Base-by-base conservation (phyloP, 306 rosid species). In the Trifolium pratense region DNA sequence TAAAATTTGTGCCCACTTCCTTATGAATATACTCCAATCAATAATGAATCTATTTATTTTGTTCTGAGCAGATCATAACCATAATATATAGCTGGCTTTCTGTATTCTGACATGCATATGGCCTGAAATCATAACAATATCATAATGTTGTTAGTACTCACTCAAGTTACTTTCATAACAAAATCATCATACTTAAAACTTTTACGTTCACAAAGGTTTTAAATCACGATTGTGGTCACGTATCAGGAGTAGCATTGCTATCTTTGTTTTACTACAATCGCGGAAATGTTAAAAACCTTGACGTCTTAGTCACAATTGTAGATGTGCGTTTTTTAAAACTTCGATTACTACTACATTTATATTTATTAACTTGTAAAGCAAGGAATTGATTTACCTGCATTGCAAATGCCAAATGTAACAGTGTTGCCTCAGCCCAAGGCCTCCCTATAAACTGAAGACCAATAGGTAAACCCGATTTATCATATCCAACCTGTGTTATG, bases 371-470 rank as follows among this genome's bases (percentile, higher is more conserved):
- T 73, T 25, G n/a, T 10, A 51, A 58, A n/a, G 18, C 15, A 15
- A 20, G n/a, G 4, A 48, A 32, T 13, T 51, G 18, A 34, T 14
- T 36, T 71, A 64, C 97, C 92, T 89, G 93, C 94, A 84, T 73
- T 66, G 94, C 92, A 78, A n/a, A 82, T 51, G 97, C 94, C 42
- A 93, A 77, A 83, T 84, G 94, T 70, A 91, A 81, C n/a, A 93
- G 68, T 36, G 96, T 89, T 74, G 97, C 83, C 82, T 93, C 98
- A 40, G 89, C 86, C 98, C 98, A 93, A 61, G 96, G 96, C 79
- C 71, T 83, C 64, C 97, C 96, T 48, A 93, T 86, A 76, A 93
- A 88, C 81, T 93, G 98, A 80, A 93, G 92, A 25, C 98, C 98
- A 75, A 93, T 93, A 7, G 98, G 96, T 83, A 93, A 75, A 46